phyloP scores from a whole-genome alignment of 177 flowering plant species.

The Telopea speciosissima region DNA sequence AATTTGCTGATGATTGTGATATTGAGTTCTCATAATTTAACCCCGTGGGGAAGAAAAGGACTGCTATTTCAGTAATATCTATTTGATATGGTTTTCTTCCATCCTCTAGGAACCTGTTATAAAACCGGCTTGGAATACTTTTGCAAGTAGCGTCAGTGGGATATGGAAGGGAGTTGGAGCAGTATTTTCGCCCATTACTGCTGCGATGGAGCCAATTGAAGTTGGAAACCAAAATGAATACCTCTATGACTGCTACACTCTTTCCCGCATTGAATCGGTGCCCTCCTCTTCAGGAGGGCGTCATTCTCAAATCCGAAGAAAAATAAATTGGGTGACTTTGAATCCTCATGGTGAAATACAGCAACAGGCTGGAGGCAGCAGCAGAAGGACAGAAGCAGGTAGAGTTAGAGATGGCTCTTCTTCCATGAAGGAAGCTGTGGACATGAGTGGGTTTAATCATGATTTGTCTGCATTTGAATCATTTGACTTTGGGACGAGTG shows the following conservation, averaged over 20 bases:
- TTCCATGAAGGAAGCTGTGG: constrained; percentile 10
- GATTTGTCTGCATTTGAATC: constrained; percentile 58
- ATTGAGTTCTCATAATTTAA: background rate
- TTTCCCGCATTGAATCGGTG: constrained; percentile 50
- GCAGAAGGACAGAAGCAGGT: constrained; percentile 21
- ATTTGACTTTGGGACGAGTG: constrained; percentile 57
- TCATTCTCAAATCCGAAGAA: constrained; percentile 52
- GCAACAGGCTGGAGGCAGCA: constrained; percentile 17
- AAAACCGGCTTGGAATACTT: constrained; percentile 77
- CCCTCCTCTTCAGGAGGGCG: constrained; percentile 33
- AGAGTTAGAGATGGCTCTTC: constrained; percentile 16
- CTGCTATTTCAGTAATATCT: background rate
- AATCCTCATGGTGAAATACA: constrained; percentile 74
- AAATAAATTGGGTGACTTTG: constrained; percentile 75
- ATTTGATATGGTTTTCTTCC: background rate
- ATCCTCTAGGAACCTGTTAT: constrained; percentile 86
- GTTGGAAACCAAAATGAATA: constrained; percentile 54
- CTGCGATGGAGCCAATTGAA: constrained; percentile 93
- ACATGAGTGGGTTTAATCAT: constrained; percentile 14
- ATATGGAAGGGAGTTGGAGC: constrained; percentile 99
- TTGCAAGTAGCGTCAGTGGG: constrained; percentile 90
- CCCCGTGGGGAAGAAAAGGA: background rate
- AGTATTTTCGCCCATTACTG: constrained; percentile 87
- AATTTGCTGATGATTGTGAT: background rate
- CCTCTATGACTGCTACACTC: constrained; percentile 79